A percentile compares a stretch with the other conserved stretches of the same genome.
These are phyloP conservation scores for Ogataea chonburiensis DNA, from an alignment of 805 yeast genomes.

Conservation along the genomic window DNA sequence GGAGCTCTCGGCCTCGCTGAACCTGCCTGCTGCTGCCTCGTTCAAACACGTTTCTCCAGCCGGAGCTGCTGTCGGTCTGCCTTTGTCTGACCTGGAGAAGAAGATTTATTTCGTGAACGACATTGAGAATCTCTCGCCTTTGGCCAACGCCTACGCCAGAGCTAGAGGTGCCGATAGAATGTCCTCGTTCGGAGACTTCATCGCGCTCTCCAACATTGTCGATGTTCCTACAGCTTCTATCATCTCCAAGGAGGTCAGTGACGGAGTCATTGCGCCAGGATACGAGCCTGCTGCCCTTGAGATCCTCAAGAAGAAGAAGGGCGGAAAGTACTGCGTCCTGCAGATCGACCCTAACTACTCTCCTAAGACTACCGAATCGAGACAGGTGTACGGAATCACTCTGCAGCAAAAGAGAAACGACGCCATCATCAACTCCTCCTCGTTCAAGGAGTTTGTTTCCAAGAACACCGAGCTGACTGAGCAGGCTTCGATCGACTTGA, in stretches of 20 bases:
- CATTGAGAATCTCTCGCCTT: constrained; percentile 91
- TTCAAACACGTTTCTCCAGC: constrained; percentile 99
- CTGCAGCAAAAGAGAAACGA: constrained; percentile 97
- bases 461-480: constrained; percentile 82
- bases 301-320: constrained; percentile 86
- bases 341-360: constrained; percentile 93
- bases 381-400: constrained; percentile 95
- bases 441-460: constrained; percentile 90
- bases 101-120: constrained; percentile 93
- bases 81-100: constrained; percentile 87
- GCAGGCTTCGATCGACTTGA: constrained; percentile 89
- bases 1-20: constrained; percentile 90
- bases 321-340: constrained; percentile 94
- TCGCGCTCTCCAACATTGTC: constrained; percentile 94
- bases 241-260: constrained; percentile 95
- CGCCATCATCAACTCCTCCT: constrained; percentile 86
- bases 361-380: constrained; percentile 78
- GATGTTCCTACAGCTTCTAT: constrained; percentile 95
- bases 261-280: constrained; percentile 99
- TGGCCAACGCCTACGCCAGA: constrained; percentile 97
- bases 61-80: constrained; percentile 97
- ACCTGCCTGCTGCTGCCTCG: constrained; percentile 97
- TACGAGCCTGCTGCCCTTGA: constrained; percentile 89
- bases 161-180: constrained; percentile 99
- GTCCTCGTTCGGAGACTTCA: constrained; percentile 98